Base-by-base conservation (phyloP, 139 green algal species). In the Pleodorina starrii region DNA sequence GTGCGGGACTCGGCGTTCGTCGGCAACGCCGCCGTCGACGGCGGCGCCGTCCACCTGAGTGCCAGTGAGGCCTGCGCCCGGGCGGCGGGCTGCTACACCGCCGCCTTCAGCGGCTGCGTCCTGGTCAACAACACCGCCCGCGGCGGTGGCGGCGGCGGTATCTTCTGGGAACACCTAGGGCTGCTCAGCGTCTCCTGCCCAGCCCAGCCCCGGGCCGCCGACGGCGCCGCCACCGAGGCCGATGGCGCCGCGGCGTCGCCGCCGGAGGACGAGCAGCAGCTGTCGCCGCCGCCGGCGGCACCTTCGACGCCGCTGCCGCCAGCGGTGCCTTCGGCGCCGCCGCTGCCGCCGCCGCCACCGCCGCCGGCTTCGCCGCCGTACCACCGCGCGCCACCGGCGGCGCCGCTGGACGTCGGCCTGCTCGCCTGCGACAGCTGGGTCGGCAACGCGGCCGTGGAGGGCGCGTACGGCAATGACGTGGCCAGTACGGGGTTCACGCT, bases 121-220 rank as follows among this genome's bases (percentile, higher is more conserved):
- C 19, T 85, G 36, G 23, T 27, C 9, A 16, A 29, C 78, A 85
- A 85, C 38, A 40, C 25, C 10, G 78, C 78, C 21, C 21, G 11
- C 0, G 78, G 78, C 35, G 78, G 78, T 9, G 78, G 78, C 36
- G 78, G 78, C 36, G 78, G 78, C 32, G 78, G 51, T 35, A 38
- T 85, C 21, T 85, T 74, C 54, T 85, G 78, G 78, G 51, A 85
- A 60, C 25, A 85, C 51, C 36, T 38, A 1, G 54, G 38, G 17
- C 36, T 85, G 23, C 78, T 85, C 10, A 11, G 0, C 51, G 46
- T 73, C 16, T 12, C 38, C 10, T 85, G 78, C 78, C 12, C 51
- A n/a, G n/a, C n/a, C n/a, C n/a, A n/a, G n/a, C n/a, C n/a, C n/a
- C n/a, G n/a, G n/a, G n/a, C n/a, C n/a, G n/a, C n/a, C n/a, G n/a